Evolutionary conservation across 148 eudicot genomes (phyloP).

Genomic region (Rhododendron williamsianum): DNA sequence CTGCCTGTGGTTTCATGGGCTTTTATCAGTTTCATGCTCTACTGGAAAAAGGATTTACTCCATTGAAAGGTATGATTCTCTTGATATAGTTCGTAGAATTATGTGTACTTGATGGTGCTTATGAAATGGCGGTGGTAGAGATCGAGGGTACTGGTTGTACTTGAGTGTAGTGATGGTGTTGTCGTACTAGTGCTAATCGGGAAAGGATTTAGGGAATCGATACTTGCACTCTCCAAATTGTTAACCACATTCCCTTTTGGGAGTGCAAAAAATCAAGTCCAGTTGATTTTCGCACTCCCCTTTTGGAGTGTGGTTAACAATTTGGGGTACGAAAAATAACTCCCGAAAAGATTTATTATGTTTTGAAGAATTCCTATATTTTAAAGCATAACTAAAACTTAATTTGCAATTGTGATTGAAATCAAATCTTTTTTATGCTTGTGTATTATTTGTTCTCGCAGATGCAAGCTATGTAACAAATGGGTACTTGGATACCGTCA

Average conservation of each 20-base stretch:
- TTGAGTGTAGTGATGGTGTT: no score
- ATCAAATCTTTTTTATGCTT: not conserved
- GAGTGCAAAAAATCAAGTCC: no score
- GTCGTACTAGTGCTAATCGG: no score
- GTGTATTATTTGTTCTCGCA: not conserved
- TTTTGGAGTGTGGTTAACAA: no score
- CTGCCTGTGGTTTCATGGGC: constrained; percentile 22
- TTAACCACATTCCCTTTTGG: no score
- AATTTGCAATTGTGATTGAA: not conserved
- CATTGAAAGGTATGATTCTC: constrained; percentile 8
- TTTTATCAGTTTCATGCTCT: constrained; percentile 15
- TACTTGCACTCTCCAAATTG: no score
- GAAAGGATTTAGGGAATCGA: no score
- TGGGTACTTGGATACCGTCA: not conserved
- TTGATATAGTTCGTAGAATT: not conserved
- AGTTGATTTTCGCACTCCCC: no score
- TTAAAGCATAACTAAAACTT: not conserved
- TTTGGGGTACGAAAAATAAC: no score
- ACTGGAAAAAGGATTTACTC: constrained; percentile 1
- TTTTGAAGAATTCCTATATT: not conserved
- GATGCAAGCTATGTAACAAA: constrained; percentile 13
- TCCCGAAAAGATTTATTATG: no score
- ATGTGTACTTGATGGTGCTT: not conserved
- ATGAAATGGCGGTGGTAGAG: not conserved
- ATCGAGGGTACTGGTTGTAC: not conserved